A percentile compares a stretch with the other conserved stretches of the same genome.
Evolutionary conservation across 2,329 filamentous ascomycete genomes (phyloP).

Genomic region (Calonectria naviculata): DNA sequence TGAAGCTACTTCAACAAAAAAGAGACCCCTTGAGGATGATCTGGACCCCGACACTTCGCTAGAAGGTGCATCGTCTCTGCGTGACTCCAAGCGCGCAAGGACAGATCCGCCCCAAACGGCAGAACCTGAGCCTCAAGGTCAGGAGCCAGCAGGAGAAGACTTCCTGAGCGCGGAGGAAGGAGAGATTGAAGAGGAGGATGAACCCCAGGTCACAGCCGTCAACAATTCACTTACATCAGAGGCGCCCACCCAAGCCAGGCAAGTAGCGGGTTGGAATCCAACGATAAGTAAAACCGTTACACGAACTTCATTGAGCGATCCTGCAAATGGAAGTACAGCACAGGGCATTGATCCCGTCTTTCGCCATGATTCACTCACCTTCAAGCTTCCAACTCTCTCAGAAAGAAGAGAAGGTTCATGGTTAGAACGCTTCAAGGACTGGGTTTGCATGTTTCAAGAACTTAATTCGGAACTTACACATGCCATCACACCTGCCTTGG

Average conservation of each 20-base stretch:
- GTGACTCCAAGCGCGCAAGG: constrained; percentile 36
- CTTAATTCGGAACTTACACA: constrained; percentile 37
- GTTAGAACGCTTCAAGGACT: constrained; percentile 48
- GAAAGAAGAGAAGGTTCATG: constrained; percentile 45
- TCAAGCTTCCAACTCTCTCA: constrained; percentile 43
- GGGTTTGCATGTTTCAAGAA: constrained; percentile 45
- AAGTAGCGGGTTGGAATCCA: constrained; percentile 27
- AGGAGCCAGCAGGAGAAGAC: constrained; percentile 10
- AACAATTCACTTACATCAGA: background rate
- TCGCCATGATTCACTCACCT: constrained; percentile 27
- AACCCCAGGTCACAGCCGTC: constrained; percentile 1
- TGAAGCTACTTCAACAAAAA: constrained; percentile 36
- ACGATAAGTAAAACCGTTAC: constrained; percentile 21
- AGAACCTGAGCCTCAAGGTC: constrained; percentile 8
- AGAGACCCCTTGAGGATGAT: constrained; percentile 42
- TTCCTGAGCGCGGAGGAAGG: constrained; percentile 45
- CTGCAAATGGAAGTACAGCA: constrained; percentile 28
- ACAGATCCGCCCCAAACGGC: constrained; percentile 13
- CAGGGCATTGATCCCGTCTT: constrained; percentile 35
- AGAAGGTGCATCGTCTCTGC: constrained; percentile 19
- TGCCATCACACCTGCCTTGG: constrained; percentile 37
- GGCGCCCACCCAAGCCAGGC: constrained; percentile 14
- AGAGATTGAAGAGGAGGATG: constrained; percentile 44
- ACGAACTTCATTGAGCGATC: constrained; percentile 23
- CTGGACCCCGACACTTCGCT: constrained; percentile 17